Conservation (phyloP, 2,329 filamentous ascomycete genomes). For the Penicillium paneum region DNA sequence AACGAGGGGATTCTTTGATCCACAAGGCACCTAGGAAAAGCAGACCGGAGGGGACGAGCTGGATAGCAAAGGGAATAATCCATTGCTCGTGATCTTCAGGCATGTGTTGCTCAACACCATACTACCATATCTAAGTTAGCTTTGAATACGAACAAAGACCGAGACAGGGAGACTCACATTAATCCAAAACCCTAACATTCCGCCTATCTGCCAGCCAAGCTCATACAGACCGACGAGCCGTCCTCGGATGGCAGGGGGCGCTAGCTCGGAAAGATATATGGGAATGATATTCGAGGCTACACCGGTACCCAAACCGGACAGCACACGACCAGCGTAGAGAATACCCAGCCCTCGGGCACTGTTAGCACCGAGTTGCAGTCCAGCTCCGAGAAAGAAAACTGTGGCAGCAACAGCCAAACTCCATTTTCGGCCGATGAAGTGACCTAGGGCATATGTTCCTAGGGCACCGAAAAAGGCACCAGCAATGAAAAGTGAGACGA, state of each 20-base stretch:
- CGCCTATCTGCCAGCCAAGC: conserved; percentile 51
- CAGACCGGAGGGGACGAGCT: conserved; percentile 33
- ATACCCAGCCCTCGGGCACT: conserved; percentile 57
- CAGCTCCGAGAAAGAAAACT: conserved; percentile 67
- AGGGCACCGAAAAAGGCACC: conserved; percentile 74
- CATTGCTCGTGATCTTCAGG: conserved; percentile 29
- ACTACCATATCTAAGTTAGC: conserved; percentile 32
- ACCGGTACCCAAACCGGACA: conserved; percentile 54
- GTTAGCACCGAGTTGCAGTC: conserved; percentile 64
- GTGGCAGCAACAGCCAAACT: conserved; percentile 59
- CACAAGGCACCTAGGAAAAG: conserved; percentile 56
- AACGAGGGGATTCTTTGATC: conserved; percentile 62
- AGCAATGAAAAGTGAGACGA: conserved; percentile 76
- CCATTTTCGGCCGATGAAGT: conserved; percentile 63
- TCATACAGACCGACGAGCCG: conserved; percentile 54
- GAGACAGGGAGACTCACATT: conserved; percentile 26
- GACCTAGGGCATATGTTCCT: conserved; percentile 60
- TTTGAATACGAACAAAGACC: neutral
- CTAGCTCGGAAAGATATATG: conserved; percentile 57
- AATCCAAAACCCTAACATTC: conserved; percentile 48
- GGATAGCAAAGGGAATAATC: conserved; percentile 35
- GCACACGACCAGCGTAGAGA: conserved; percentile 52
- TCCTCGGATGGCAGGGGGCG: conserved; percentile 54
- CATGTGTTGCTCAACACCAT: conserved; percentile 48
- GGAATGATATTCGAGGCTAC: conserved; percentile 54